Percentiles rank a stretch among this genome's conserved stretches.
Evolutionary conservation across 2,329 filamentous ascomycete genomes (phyloP).

Genomic region (Ophiostoma ips): DNA sequence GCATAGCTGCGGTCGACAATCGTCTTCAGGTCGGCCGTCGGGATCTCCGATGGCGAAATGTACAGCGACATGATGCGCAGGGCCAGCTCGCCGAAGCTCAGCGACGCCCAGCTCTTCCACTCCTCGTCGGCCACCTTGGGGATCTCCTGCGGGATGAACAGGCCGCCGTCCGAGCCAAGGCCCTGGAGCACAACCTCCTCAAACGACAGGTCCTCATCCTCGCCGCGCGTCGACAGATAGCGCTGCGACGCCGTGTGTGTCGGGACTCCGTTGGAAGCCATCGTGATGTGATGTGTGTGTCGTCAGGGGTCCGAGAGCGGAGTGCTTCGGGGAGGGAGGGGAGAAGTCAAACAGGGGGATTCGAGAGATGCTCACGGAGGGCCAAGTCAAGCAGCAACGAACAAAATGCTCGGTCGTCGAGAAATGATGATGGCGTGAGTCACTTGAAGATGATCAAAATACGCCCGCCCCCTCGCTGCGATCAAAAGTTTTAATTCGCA

Average conservation of each 20-base stretch:
- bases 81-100: constrained; percentile 69
- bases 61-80: constrained; percentile 78
- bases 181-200: constrained; percentile 86
- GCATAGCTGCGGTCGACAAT: constrained; percentile 79
- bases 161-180: constrained; percentile 70
- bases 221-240: constrained; percentile 15
- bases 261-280: constrained; percentile 10
- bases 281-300: constrained; percentile 3
- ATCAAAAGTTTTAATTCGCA: not conserved
- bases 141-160: constrained; percentile 78
- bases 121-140: constrained; percentile 32
- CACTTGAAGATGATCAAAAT: not conserved
- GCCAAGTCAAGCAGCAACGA: too few species aligned
- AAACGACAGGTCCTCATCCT: constrained; percentile 52
- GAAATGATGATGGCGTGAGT: not conserved
- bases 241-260: constrained; percentile 16
- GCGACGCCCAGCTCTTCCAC: constrained; percentile 56
- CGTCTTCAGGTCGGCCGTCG: constrained; percentile 60
- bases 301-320: too few species aligned
- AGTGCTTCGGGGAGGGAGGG: too few species aligned
- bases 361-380: too few species aligned
- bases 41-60: constrained; percentile 73
- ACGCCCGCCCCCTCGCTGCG: not conserved
- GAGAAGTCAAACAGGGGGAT: too few species aligned
- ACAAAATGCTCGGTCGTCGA: not conserved